Base-by-base conservation (phyloP, 345 rosid genomes). In the Cardamine occulta region DNA sequence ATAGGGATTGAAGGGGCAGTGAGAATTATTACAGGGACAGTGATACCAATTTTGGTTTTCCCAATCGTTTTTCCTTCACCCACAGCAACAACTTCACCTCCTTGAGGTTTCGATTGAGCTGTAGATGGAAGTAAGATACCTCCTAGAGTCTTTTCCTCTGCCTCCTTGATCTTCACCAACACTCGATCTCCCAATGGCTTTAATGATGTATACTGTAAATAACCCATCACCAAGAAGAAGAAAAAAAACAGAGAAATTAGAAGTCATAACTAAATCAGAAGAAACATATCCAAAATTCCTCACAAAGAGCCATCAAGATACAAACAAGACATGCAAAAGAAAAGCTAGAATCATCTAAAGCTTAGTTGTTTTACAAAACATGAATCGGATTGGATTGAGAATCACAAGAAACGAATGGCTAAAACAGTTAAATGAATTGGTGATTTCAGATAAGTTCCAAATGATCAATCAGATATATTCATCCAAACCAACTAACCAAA, bases 141-240 rank as follows among this genome's bases (percentile, higher is more conserved):
- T 66, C 99, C 96, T 5, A 80, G 65, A 3, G 91, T 86, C 82
- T 89, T 95, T 73, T 90, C 97, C 82, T 95, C 98, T 0, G 81
- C 85, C 55, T 76, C 85, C 85, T 90, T 91, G 73, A 89, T 87
- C 84, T 95, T 95, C 37, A 90, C 88, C 85, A 95, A 80, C n/a
- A 95, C 90, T 70, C 96, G 80, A 61, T 95, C 97, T 32, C 93
- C 98, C 81, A 89, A 82, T 3, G 98, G 99, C 84, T 87, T 88
- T 52, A 95, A 66, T 0, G 90, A 73, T 44, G 94, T 92, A 77
- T 87, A 95, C 98, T 95, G 80, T 68, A 80, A 18, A 29, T 63
- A 52, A 44, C 28, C 53, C 48, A 37, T 2, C 18, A 17, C 56
- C 12, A 31, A 66, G 18, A 11, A 21, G 4, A 17, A 4, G 6